Percentiles rank a stretch among this genome's conserved stretches.
Conservation (phyloP, 495 filamentous ascomycete species). For the Talaromyces nanjingensis region DNA sequence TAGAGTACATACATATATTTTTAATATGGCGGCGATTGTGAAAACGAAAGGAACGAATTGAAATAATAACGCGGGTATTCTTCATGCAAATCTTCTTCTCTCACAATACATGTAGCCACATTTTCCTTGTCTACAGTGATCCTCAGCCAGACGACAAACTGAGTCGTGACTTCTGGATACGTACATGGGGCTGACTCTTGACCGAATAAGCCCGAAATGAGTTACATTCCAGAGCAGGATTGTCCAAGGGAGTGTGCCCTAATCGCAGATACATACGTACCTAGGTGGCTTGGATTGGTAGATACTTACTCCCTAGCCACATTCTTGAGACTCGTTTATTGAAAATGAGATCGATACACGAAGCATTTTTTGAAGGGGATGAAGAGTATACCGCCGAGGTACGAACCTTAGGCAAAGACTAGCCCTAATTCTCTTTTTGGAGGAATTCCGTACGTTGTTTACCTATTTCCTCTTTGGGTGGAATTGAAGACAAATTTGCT, state of each 20-base stretch:
- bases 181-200: neutral
- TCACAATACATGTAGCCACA: neutral
- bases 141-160: no score
- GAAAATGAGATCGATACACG: neutral
- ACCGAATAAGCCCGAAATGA: neutral
- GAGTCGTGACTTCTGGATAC: no score
- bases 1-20: slow-evolving; percentile 6
- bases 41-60: neutral
- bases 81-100: neutral
- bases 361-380: neutral
- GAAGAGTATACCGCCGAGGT: neutral
- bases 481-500: neutral
- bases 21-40: neutral
- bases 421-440: neutral
- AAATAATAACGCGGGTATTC: neutral
- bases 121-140: no score
- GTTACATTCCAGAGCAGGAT: slow-evolving; percentile 4
- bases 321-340: neutral
- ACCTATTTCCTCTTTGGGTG: neutral
- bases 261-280: neutral
- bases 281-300: neutral
- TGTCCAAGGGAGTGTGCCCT: neutral
- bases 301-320: neutral
- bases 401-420: neutral
- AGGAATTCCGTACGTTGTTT: slow-evolving; percentile 2